Conservation (phyloP, 345 rosid species). For the Arabidopsis suecica region DNA sequence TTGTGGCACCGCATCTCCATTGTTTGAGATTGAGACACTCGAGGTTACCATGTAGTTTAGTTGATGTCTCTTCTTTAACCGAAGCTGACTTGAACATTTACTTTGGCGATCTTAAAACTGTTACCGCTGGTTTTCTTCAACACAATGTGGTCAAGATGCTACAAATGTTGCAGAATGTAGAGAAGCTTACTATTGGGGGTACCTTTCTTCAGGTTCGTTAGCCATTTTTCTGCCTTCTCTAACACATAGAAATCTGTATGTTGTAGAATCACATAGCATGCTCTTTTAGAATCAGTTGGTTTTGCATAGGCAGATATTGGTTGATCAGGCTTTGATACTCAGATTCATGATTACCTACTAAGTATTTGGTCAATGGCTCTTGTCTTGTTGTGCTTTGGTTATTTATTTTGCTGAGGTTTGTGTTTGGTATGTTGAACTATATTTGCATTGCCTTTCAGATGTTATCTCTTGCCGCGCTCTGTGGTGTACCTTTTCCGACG, state of each 20-base stretch:
- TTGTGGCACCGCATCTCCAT: constrained; percentile 38
- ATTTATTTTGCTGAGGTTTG: background rate
- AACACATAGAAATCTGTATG: background rate
- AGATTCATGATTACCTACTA: background rate
- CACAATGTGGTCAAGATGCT: constrained; percentile 37
- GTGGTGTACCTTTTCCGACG: constrained; percentile 39
- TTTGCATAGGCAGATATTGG: background rate
- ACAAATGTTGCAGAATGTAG: constrained; percentile 26
- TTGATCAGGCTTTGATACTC: background rate
- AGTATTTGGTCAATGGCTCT: background rate
- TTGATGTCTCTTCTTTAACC: constrained; percentile 31
- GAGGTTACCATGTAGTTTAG: constrained; percentile 19
- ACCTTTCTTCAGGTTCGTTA: constrained; percentile 45
- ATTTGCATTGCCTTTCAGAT: constrained; percentile 19
- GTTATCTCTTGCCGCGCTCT: constrained; percentile 38
- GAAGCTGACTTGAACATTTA: constrained; percentile 41
- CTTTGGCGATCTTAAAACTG: constrained; percentile 34
- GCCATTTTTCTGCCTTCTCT: background rate
- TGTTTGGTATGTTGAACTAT: constrained; percentile 8
- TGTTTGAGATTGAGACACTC: constrained; percentile 39
- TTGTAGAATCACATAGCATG: background rate
- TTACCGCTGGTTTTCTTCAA: constrained; percentile 30
- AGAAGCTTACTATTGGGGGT: constrained; percentile 40
- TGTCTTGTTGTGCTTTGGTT: constrained; percentile 14
- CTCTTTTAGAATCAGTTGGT: background rate